Evolutionary conservation across 768 basidiomycete species (phyloP), one percentile per base, ranked within the genome.

Genomic region (Coprinopsis marcescibilis): DNA sequence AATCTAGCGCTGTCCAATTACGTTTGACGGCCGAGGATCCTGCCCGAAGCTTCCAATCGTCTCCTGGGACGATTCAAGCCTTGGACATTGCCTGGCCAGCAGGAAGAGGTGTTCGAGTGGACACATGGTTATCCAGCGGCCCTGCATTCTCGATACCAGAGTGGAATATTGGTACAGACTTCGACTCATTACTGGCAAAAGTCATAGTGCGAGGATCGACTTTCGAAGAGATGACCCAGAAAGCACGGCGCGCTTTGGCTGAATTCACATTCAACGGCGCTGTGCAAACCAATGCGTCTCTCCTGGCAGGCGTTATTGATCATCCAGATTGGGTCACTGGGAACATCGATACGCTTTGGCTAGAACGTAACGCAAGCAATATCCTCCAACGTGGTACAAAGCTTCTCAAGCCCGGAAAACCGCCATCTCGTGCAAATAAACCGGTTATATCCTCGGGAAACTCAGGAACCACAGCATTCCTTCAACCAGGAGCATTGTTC

Each of bases 21-120:
- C 86, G 90, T 55, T 68, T 94, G 60, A 92, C 88, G 21, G 91
- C 89, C n/a, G 91, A 94, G 65, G 88, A 94, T 55, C 76, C 90
- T 3, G 74, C 76, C 11, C 56, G 69, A 24, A 74, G 71, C 45
- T 93, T 93, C 78, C 83, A 83, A 62, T 85, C 89, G 12, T 88
- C 91, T 53, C 85, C 85, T 4, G 90, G 90, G 42, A 85, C 84
- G 56, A 84, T 94, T 48, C 81, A 81, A 54, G 78, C 87, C 19
- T 83, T 83, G 59, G 80, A 88, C 50, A 78, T 67, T 4, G 36
- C 48, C 14, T 69, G 85, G 64, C 89, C 90, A 10, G 83, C 85
- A 60, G 90, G 90, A 24, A 88, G 85, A 57, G 90, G 91, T 49
- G 81, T 94, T 23, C 82, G 90, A 56, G 67, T 92, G 37, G 90